A percentile compares a stretch with the other conserved stretches of the same genome.
These are phyloP conservation scores for Skeletonema menzelii DNA, from an alignment of 108 stramenopile species.

Conservation along the genomic window DNA sequence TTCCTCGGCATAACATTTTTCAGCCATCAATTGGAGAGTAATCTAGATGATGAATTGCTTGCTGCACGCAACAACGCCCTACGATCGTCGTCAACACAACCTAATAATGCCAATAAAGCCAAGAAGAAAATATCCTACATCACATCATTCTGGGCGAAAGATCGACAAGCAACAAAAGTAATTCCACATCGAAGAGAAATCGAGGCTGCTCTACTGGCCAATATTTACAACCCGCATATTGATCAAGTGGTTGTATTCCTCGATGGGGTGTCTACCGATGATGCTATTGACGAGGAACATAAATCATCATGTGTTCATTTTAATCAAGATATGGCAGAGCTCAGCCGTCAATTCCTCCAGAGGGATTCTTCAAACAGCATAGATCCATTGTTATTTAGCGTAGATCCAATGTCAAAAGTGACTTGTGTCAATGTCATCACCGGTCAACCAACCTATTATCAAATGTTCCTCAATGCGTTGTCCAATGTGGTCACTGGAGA, in stretches of 20 bases:
- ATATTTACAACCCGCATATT: not conserved
- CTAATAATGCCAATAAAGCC: not conserved
- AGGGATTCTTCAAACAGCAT: not conserved
- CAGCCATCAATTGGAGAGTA: not conserved
- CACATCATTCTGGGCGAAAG: not conserved
- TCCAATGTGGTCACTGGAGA: not conserved
- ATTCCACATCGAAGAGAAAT: not conserved
- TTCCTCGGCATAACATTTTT: not conserved
- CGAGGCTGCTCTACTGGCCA: not conserved
- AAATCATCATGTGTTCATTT: not conserved
- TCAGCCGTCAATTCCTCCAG: not conserved
- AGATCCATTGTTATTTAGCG: not conserved
- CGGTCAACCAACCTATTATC: not conserved
- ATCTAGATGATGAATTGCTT: not conserved
- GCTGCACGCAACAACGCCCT: not conserved
- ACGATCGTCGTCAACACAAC: not conserved
- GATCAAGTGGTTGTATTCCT: conserved; percentile 1
- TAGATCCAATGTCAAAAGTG: not conserved
- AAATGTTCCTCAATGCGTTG: conserved; percentile 1
- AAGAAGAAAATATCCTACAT: not conserved
- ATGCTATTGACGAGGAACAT: not conserved
- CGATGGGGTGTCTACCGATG: not conserved
- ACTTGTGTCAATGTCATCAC: not conserved
- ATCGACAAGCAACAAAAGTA: not conserved
- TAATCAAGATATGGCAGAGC: not conserved